Evolutionary conservation across 2,329 filamentous ascomycete species (phyloP), one percentile per base, ranked within the genome.

Genomic region (Diaporthe australafricana): DNA sequence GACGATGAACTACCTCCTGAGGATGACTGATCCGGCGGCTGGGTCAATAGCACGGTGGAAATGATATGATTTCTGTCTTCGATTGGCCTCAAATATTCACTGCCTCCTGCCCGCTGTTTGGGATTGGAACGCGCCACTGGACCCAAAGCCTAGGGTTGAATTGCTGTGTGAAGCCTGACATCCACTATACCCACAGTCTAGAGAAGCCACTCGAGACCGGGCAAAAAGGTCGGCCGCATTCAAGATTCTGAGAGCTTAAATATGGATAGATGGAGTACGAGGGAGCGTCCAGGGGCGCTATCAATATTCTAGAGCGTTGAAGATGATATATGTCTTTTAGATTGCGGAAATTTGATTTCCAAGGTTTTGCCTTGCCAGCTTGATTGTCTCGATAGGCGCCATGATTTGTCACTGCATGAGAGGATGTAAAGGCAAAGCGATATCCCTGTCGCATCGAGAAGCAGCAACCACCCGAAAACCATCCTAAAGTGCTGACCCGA

Each of bases 1-100:
- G 96, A 99, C 79, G 96, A 99, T 80, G 96, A 99, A 84, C 90
- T 99, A 85, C 96, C 96, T 27, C 95, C 94, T 11, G 96, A 98
- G 81, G 96, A 99, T 79, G 96, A 99, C 79, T 98, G 86, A 88
- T 56, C 80, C 86, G 71, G 78, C 56, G 30, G n/a, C 42, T 4
- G 12, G 27, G 22, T 20, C 27, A 32, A 32, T 42, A 7, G 22
- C 16, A 12, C 11, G n/a, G 30, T 11, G 42, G 20, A 35, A n/a
- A 25, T 11, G 14, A 27, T 9, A 42, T 25, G n/a, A 22, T 20
- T 42, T 8, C 47, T 40, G 38, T 53, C 47, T 35, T 16, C 5
- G 38, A 22, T 8, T 17, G 2, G 30, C 22, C 48, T 30, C 7
- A n/a, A 11, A 14, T 7, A 50, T 5, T 27, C 35, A 20, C n/a